phyloP scores from a whole-genome alignment of 1,139 yeast genomes.

The Candida albicans region DNA sequence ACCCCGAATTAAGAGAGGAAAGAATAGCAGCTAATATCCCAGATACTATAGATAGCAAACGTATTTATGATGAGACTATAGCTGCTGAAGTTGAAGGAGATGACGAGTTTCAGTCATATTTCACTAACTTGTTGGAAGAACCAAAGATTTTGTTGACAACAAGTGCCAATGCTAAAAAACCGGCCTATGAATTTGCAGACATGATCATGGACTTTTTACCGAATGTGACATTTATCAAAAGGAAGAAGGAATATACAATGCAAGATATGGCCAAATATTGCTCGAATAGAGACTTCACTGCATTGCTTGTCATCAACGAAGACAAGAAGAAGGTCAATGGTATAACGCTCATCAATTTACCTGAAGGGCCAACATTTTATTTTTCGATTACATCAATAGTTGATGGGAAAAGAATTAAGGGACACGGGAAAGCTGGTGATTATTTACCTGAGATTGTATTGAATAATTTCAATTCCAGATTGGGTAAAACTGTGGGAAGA shows the following conservation, averaged over 20 bases:
- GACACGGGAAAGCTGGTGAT: slow-evolving; percentile 88
- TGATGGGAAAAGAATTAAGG: slow-evolving; percentile 71
- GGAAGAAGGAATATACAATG: slow-evolving; percentile 81
- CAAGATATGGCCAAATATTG: slow-evolving; percentile 85
- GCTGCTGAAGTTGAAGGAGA: slow-evolving; percentile 73
- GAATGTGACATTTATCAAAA: slow-evolving; percentile 78
- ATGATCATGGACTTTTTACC: slow-evolving; percentile 83
- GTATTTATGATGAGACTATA: slow-evolving; percentile 90
- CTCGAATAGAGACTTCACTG: slow-evolving; percentile 80
- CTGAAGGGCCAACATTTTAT: slow-evolving; percentile 93
- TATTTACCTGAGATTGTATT: slow-evolving; percentile 90
- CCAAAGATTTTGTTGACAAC: slow-evolving; percentile 92
- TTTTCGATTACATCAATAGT: slow-evolving; percentile 80
- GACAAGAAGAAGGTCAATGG: slow-evolving; percentile 92
- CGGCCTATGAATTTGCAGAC: slow-evolving; percentile 90
- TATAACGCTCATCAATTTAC: slow-evolving; percentile 86
- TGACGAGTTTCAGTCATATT: slow-evolving; percentile 73
- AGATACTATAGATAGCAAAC: slow-evolving; percentile 81
- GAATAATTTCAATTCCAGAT: slow-evolving; percentile 86
- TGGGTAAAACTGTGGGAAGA: slow-evolving; percentile 91
- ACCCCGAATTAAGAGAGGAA: slow-evolving; percentile 79
- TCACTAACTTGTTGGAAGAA: slow-evolving; percentile 51
- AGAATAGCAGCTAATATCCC: slow-evolving; percentile 81
- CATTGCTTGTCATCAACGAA: slow-evolving; percentile 85
- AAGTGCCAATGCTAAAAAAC: slow-evolving; percentile 78